Base-by-base conservation (phyloP, 2,329 filamentous ascomycete genomes). In the Harringtonia lauricola region DNA sequence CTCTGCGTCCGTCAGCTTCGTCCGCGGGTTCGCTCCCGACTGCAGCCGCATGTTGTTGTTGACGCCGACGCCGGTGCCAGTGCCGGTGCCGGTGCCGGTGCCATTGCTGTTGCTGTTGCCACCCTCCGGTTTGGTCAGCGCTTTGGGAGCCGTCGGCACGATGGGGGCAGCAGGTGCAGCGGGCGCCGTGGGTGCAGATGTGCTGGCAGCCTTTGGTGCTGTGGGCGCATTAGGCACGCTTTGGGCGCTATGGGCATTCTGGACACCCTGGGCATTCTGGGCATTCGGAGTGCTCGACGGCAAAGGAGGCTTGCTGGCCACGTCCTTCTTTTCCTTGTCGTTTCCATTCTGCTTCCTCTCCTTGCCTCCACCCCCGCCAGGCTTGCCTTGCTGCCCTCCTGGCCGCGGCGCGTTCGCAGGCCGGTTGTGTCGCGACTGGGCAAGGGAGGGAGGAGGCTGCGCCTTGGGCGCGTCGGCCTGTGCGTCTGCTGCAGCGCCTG, bases 1-100 rank as follows among this genome's bases (percentile, higher is more conserved):
- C 58, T 81, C 72, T 1, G 63, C 60, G 0, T 81, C 74, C 0
- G 75, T 79, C 24, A 78, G 67, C 59, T 79, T 79, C 21, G 70
- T 70, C 12, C 74, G 72, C 21, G 75, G 74, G 59, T 77, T 78
- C 13, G 67, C 70, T 46, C 75, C 75, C 2, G 73, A 77, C 43
- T 64, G 61, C 10, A 72, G 55, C 10, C 75, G 73, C 9, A 62
- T 54, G 36, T 65, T 42, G 30, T 22, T 31, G 19, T 43, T 34
- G 17, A 30, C 59, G 7, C 60, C 58, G 19, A n/a, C 33, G 6
- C 8, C 22, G 28, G 29, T 30, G n/a, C 22, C 34, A 14, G 55
- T 54, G 5, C 57, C 57, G 26, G 42, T 17, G 18, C 29, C 35
- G 30, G 15, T 6, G 29, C 17, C 26, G 13, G 59, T 61, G 48